Conservation (phyloP, 2,329 filamentous ascomycete genomes). For the Ceratocystis cacaofunesta region DNA sequence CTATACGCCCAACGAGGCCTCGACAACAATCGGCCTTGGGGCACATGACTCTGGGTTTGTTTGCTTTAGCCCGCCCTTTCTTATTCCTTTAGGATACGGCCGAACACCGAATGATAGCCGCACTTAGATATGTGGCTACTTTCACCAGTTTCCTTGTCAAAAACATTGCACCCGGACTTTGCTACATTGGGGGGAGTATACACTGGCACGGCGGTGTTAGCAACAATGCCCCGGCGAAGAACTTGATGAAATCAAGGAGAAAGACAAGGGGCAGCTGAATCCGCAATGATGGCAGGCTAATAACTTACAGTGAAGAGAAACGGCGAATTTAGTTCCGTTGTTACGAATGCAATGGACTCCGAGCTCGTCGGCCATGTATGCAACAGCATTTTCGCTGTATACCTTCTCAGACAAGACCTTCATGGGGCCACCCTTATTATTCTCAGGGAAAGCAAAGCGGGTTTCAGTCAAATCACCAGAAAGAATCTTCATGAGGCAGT, state of each 20-base stretch:
- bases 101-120: conserved; percentile 55
- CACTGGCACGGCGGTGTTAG: conserved; percentile 30
- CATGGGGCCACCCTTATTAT: conserved; percentile 39
- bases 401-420: conserved; percentile 50
- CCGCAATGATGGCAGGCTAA: neutral
- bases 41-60: neutral
- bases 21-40: neutral
- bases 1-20: too few relatives aligned
- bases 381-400: conserved; percentile 57
- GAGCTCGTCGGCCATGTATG: conserved; percentile 84
- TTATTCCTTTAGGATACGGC: conserved; percentile 32
- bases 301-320: conserved; percentile 60
- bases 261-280: too few relatives aligned
- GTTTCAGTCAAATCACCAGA: conserved; percentile 68
- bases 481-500: conserved; percentile 85
- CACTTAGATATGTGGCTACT: conserved; percentile 55
- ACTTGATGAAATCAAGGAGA: neutral
- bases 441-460: conserved; percentile 57
- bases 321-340: conserved; percentile 57
- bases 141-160: conserved; percentile 61
- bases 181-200: conserved; percentile 86
- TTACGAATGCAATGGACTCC: conserved; percentile 76
- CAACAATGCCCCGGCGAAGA: neutral
- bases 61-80: neutral
- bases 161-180: conserved; percentile 66